These are phyloP conservation scores for Vanilla planifolia DNA, from an alignment of 106 monocot species.

Conservation along the genomic window DNA sequence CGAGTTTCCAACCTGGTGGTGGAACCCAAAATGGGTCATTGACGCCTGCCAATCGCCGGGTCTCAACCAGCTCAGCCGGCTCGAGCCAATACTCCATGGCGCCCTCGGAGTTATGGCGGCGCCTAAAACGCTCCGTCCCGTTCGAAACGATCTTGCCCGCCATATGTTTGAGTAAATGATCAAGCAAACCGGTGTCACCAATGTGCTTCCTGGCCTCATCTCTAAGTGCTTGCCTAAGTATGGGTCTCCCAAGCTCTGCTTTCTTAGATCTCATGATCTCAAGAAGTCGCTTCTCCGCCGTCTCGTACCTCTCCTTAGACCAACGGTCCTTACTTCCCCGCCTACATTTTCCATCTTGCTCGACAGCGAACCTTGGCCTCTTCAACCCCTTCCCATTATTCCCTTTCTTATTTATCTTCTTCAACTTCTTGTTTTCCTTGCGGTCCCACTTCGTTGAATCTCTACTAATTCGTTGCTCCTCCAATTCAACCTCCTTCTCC, in stretches of 20 bases:
- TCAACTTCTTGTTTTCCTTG: slow-evolving; percentile 18
- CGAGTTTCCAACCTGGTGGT: slow-evolving; percentile 69
- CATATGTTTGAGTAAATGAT: slow-evolving; percentile 97
- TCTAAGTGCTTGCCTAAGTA: slow-evolving; percentile 54
- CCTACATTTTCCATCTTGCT: neutral
- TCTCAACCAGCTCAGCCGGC: slow-evolving; percentile 56
- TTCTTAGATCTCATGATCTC: slow-evolving; percentile 66
- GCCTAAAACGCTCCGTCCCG: slow-evolving; percentile 52
- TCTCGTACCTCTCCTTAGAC: slow-evolving; percentile 62
- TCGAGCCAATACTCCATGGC: slow-evolving; percentile 99
- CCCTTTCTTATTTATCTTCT: slow-evolving; percentile 6
- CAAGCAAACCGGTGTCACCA: slow-evolving; percentile 88
- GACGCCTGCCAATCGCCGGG: slow-evolving; percentile 51
- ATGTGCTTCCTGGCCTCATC: slow-evolving; percentile 90
- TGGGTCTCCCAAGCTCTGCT: slow-evolving; percentile 50
- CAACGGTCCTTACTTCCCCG: slow-evolving; percentile 47
- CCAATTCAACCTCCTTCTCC: slow-evolving; percentile 5
- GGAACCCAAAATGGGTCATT: slow-evolving; percentile 72
- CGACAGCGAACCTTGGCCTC: slow-evolving; percentile 9
- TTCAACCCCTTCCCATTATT: slow-evolving; percentile 11
- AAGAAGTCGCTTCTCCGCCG: slow-evolving; percentile 75
- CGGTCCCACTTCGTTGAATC: neutral
- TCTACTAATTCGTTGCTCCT: slow-evolving; percentile 16
- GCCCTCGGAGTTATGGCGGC: slow-evolving; percentile 87
- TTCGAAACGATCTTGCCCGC: slow-evolving; percentile 56